Base-by-base conservation (phyloP, 257 asterid genomes). In the Petunia axillaris region DNA sequence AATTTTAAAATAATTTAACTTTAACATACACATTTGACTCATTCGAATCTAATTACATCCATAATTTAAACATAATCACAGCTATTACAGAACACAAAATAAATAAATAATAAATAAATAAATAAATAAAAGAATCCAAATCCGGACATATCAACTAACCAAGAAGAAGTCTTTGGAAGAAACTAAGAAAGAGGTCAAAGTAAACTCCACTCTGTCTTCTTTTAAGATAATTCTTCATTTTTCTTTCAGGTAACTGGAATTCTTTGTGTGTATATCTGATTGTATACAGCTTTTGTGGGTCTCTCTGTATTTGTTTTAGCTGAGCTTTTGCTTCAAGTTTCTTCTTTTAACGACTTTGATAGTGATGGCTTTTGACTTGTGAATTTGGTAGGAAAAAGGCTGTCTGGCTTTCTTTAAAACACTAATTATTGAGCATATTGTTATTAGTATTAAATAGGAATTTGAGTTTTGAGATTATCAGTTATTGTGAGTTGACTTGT, bases 281-380 rank as follows among this genome's bases (percentile, higher is more conserved):
- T 8, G 38, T 67, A 67, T 67, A 44, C 4, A 25, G 25, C 39
- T 16, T 8, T 67, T 67, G 55, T 43, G n/a, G 3, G 57, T 43
- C 25, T 67, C 43, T 67, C n/a, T 43, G 4, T 67, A 15, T 43
- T 41, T n/a, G 39, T 70, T 5, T 46, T 41, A 48, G 16, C 10
- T 70, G 9, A 46, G 25, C 16, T 46, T 46, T 4, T 70, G 2
- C 41, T 48, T 48, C 59, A 68, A 68, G 40, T 8, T n/a, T 38
- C 10, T 70, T 58, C 46, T 83, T 85, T 76, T 85, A 88, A 85
- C 88, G 91, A 83, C 88, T 82, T 77, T 88, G 91, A 89, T 85
- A 84, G 73, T 35, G 16, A 52, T 7, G 81, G 68, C 6, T 83
- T 70, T 71, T 25, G 25, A 25, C 5, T 46, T 10, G 60, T 25